These are phyloP conservation scores for Fusarium sp. DNA, from an alignment of 2,329 filamentous ascomycete species.

Conservation along the genomic window DNA sequence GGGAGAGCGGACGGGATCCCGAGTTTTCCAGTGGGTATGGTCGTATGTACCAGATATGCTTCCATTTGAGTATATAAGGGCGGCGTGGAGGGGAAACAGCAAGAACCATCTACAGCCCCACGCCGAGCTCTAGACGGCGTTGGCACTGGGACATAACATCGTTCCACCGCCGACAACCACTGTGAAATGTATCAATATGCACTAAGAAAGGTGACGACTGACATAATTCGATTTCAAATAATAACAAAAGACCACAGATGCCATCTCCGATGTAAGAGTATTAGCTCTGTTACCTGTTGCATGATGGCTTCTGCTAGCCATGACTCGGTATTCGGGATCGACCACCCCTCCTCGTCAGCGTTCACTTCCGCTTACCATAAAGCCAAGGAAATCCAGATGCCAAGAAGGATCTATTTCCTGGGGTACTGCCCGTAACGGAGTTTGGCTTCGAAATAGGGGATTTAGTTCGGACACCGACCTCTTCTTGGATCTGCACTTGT, in stretches of 20 bases:
- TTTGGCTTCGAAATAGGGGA: background rate
- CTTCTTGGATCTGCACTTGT: background rate
- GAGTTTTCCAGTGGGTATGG: slow-evolving; percentile 1
- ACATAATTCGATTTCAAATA: background rate
- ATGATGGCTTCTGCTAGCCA: background rate
- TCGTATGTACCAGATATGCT: background rate
- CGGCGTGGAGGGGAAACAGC: background rate
- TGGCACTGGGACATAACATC: background rate
- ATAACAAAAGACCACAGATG: background rate
- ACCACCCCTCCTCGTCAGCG: background rate
- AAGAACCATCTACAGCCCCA: background rate
- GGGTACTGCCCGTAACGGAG: background rate
- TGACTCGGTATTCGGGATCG: slow-evolving; percentile 1
- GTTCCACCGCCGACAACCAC: background rate
- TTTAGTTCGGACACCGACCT: background rate
- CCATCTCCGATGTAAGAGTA: background rate
- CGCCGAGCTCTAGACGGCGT: background rate
- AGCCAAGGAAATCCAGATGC: background rate
- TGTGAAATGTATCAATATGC: background rate
- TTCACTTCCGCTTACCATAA: background rate
- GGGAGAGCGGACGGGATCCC: slow-evolving; percentile 1
- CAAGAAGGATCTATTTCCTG: background rate
- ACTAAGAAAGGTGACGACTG: background rate
- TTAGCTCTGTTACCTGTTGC: background rate
- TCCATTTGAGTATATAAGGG: background rate